Conservation (phyloP, 2,329 filamentous ascomycete species). For the Neonectria faginata region DNA sequence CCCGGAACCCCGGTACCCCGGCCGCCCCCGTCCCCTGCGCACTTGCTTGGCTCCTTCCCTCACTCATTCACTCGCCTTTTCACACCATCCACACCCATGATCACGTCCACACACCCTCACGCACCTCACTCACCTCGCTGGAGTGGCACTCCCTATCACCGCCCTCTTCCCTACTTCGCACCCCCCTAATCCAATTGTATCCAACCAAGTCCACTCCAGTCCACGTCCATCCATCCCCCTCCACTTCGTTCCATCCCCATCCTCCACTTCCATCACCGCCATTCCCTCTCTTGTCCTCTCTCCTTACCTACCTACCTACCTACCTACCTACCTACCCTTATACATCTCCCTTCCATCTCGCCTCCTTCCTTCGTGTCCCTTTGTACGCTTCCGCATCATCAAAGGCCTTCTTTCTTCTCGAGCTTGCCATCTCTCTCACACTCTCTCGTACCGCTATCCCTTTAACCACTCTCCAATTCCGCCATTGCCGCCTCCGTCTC, state of each 20-base stretch:
- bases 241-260: conserved; percentile 52
- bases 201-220: conserved; percentile 46
- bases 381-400: conserved; percentile 49
- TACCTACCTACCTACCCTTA: conserved; percentile 40
- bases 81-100: conserved; percentile 12
- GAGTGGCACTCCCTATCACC: conserved; percentile 14
- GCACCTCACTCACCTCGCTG: background rate
- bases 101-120: background rate
- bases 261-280: conserved; percentile 47
- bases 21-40: conserved; percentile 20
- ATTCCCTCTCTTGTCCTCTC: conserved; percentile 49
- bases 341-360: conserved; percentile 47
- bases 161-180: conserved; percentile 21
- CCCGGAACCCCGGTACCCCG: conserved; percentile 7
- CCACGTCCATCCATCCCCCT: conserved; percentile 50
- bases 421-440: conserved; percentile 47
- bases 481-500: conserved; percentile 40
- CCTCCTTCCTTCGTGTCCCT: conserved; percentile 49
- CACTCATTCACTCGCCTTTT: conserved; percentile 15
- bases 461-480: conserved; percentile 30
- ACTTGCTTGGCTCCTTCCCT: conserved; percentile 12
- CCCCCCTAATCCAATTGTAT: conserved; percentile 23
- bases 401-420: conserved; percentile 53
- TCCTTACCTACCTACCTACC: conserved; percentile 35
- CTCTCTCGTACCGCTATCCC: conserved; percentile 32